Evolutionary conservation across 2,329 filamentous ascomycete genomes (phyloP).

Genomic region (Zymoseptoria passerinii): DNA sequence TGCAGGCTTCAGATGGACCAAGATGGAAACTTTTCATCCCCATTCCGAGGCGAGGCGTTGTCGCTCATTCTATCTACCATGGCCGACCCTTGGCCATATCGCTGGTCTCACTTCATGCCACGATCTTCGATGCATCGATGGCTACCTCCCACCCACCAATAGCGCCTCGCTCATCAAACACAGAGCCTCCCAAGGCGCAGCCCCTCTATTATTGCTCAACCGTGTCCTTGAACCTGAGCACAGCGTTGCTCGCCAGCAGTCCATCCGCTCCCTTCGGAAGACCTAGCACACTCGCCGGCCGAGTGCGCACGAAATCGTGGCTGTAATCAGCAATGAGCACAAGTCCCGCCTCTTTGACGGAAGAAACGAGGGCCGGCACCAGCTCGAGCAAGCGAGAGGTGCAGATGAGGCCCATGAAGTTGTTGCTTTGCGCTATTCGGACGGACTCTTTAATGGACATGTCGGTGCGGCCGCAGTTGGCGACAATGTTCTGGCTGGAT

Average conservation of each 20-base stretch:
- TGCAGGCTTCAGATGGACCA: not conserved
- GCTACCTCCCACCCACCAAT: not conserved
- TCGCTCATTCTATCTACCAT: not conserved
- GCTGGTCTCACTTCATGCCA: not conserved
- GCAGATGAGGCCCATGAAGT: slow-evolving; percentile 95
- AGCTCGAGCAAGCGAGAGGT: slow-evolving; percentile 80
- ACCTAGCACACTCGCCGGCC: slow-evolving; percentile 42
- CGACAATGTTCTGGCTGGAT: slow-evolving; percentile 29
- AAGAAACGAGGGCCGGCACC: slow-evolving; percentile 83
- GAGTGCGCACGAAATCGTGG: slow-evolving; percentile 28
- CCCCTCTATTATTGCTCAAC: slow-evolving; percentile 43
- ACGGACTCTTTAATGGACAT: slow-evolving; percentile 93
- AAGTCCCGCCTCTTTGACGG: slow-evolving; percentile 88
- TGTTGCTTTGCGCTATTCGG: slow-evolving; percentile 86
- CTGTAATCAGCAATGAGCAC: slow-evolving; percentile 82
- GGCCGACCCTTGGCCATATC: not conserved
- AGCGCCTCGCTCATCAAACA: not conserved
- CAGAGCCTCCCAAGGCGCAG: not conserved
- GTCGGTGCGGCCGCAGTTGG: slow-evolving; percentile 61
- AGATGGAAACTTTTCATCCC: not conserved
- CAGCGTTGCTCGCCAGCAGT: slow-evolving; percentile 73
- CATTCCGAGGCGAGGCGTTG: not conserved
- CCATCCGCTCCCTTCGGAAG: slow-evolving; percentile 81
- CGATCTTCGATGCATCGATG: not conserved
- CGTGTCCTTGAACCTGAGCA: slow-evolving; percentile 86